These are phyloP conservation scores for Francoa sonchifolia DNA, from an alignment of 441 rosid species.

Conservation along the genomic window DNA sequence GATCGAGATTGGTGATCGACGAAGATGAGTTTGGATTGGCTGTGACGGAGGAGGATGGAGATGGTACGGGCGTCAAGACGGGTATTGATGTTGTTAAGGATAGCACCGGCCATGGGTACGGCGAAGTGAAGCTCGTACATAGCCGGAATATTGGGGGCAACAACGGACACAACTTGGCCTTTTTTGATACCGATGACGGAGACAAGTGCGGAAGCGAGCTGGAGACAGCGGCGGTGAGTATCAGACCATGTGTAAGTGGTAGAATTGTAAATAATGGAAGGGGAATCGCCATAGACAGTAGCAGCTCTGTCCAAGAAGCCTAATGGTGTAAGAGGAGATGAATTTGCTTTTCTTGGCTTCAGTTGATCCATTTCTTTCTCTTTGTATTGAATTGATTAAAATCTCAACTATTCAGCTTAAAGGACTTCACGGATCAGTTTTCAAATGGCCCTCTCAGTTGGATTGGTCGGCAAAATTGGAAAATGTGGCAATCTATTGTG, in stretches of 20 bases:
- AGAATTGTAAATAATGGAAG: slow-evolving; percentile 44
- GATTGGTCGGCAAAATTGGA: too few species aligned
- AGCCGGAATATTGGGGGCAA: slow-evolving; percentile 57
- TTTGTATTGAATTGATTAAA: too few species aligned
- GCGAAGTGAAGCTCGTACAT: slow-evolving; percentile 89
- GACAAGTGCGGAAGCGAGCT: slow-evolving; percentile 47
- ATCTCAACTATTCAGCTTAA: too few species aligned
- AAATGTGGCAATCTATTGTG: too few species aligned
- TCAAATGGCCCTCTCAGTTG: too few species aligned
- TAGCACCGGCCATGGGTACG: slow-evolving; percentile 62
- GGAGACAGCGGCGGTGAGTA: slow-evolving; percentile 61
- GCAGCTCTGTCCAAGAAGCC: slow-evolving; percentile 58
- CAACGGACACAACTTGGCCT: slow-evolving; percentile 53
- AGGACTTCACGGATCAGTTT: too few species aligned
- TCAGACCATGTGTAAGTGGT: slow-evolving; percentile 54
- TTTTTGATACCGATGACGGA: slow-evolving; percentile 27
- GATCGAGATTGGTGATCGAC: slow-evolving; percentile 33
- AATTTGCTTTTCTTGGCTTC: slow-evolving; percentile 38
- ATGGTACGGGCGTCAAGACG: slow-evolving; percentile 43
- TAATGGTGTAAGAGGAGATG: slow-evolving; percentile 56
- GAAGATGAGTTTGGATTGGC: slow-evolving; percentile 30
- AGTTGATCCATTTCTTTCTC: slow-evolving; percentile 33
- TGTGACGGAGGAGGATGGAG: slow-evolving; percentile 36
- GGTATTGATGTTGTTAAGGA: slow-evolving; percentile 48
- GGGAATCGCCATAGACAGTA: slow-evolving; percentile 54